Percentiles rank a stretch among this genome's conserved stretches.
Conservation (phyloP, 1,284 basidiomycete genomes). For the Dichomitus squalens region DNA sequence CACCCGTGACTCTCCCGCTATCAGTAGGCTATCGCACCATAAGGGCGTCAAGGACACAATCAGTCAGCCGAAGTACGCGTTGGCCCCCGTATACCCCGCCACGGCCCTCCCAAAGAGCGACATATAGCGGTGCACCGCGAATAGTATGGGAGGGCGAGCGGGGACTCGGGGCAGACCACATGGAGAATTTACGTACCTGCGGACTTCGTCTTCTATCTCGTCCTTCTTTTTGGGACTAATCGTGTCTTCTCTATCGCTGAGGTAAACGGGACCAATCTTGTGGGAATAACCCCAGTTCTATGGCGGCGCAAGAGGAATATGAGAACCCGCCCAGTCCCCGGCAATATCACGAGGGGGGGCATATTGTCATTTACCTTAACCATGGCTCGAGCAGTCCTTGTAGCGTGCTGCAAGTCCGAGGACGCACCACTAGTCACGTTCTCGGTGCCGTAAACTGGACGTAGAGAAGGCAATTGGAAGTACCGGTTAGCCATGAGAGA, state of each 20-base stretch:
- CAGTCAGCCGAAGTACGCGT: slow-evolving; percentile 20
- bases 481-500: slow-evolving; percentile 12
- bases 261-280: slow-evolving; percentile 83
- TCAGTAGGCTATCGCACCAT: slow-evolving; percentile 60
- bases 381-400: slow-evolving; percentile 83
- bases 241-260: slow-evolving; percentile 68
- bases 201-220: slow-evolving; percentile 84
- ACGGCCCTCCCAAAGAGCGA: slow-evolving; percentile 1
- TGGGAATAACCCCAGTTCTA: slow-evolving; percentile 82
- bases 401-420: slow-evolving; percentile 83
- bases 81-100: slow-evolving; percentile 12
- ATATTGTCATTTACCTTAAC: slow-evolving; percentile 65
- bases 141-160: slow-evolving; percentile 12
- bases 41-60: slow-evolving; percentile 9
- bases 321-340: slow-evolving; percentile 9
- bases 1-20: slow-evolving; percentile 74
- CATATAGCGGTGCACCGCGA: slow-evolving; percentile 6
- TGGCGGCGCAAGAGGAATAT: slow-evolving; percentile 8
- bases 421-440: slow-evolving; percentile 91
- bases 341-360: slow-evolving; percentile 13
- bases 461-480: not conserved
- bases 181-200: slow-evolving; percentile 56
- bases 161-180: slow-evolving; percentile 11
- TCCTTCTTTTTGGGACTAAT: slow-evolving; percentile 77
- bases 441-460: slow-evolving; percentile 82